Percentiles rank a stretch among this genome's conserved stretches.
These are phyloP conservation scores for Phytophthora syringae DNA, from an alignment of 352 stramenopile genomes.

Conservation along the genomic window DNA sequence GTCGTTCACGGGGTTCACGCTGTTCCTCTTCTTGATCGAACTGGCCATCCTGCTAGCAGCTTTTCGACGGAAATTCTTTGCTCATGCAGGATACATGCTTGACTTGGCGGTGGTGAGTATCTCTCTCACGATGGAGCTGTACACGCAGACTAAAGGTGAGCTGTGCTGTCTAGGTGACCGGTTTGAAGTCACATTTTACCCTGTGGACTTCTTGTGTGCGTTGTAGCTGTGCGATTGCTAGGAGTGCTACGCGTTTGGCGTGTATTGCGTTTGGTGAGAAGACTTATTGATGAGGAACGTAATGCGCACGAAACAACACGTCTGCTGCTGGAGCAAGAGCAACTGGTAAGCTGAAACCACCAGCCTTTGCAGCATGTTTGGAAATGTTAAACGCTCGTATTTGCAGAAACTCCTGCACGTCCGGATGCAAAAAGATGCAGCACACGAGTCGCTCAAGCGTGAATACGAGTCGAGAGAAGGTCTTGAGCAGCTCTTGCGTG, in stretches of 20 bases:
- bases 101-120: constrained; percentile 45
- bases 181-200: neutral
- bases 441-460: constrained; percentile 63
- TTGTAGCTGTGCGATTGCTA: constrained; percentile 50
- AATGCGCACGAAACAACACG: constrained; percentile 45
- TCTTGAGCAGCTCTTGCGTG: constrained; percentile 60
- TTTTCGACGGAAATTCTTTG: constrained; percentile 60
- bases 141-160: constrained; percentile 61
- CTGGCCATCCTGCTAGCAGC: constrained; percentile 44
- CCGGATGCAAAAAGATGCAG: constrained; percentile 49
- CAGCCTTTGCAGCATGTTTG: neutral
- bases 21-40: constrained; percentile 70
- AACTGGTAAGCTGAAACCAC: constrained; percentile 37
- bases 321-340: constrained; percentile 51
- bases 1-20: constrained; percentile 63
- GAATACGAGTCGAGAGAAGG: constrained; percentile 59
- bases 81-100: constrained; percentile 64
- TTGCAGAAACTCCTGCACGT: constrained; percentile 51
- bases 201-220: constrained; percentile 2
- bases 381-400: too few species aligned
- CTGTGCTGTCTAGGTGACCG: neutral
- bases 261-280: constrained; percentile 59
- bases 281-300: constrained; percentile 56
- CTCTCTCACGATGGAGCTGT: constrained; percentile 53
- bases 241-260: constrained; percentile 68